Conservation (phyloP, 768 basidiomycete genomes). For the Leccinellum luteum region DNA sequence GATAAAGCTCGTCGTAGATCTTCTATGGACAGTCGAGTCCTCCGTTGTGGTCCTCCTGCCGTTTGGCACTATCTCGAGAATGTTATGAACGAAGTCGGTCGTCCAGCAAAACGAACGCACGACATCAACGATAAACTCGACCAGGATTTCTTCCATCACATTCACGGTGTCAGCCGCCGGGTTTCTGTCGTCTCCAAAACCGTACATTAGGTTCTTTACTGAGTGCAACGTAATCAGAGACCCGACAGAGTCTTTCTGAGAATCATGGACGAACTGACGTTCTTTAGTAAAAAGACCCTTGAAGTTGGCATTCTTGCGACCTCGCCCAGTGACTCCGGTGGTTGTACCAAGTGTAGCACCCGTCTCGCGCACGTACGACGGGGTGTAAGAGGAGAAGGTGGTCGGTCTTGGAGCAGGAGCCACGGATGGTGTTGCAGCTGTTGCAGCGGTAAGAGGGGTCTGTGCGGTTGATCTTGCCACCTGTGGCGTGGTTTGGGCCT, state of each 20-base stretch:
- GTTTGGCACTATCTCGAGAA: slow-evolving; percentile 57
- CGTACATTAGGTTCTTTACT: slow-evolving; percentile 90
- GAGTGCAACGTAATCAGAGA: slow-evolving; percentile 15
- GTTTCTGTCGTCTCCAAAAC: slow-evolving; percentile 89
- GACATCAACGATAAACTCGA: slow-evolving; percentile 88
- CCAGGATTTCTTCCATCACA: slow-evolving; percentile 91
- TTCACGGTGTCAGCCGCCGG: slow-evolving; percentile 85
- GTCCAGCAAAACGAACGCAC: slow-evolving; percentile 46
- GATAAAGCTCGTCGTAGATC: slow-evolving; percentile 80
- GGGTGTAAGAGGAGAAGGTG: slow-evolving; percentile 57
- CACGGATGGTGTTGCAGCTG: slow-evolving; percentile 32
- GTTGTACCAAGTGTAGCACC: slow-evolving; percentile 35
- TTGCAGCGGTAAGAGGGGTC: slow-evolving; percentile 21
- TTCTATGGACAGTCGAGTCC: slow-evolving; percentile 78
- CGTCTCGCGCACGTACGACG: slow-evolving; percentile 50
- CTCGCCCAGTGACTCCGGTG: slow-evolving; percentile 43
- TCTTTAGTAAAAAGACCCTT: slow-evolving; percentile 82
- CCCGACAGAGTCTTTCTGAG: slow-evolving; percentile 1
- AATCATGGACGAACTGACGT: slow-evolving; percentile 43
- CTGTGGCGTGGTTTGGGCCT: slow-evolving; percentile 23
- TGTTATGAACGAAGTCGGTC: slow-evolving; percentile 2
- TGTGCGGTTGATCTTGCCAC: slow-evolving; percentile 30
- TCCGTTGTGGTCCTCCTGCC: slow-evolving; percentile 67
- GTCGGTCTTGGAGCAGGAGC: slow-evolving; percentile 37
- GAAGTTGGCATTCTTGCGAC: slow-evolving; percentile 64